Evolutionary conservation across 495 filamentous ascomycete species (phyloP).

Genomic region (Sporormia fimetaria): DNA sequence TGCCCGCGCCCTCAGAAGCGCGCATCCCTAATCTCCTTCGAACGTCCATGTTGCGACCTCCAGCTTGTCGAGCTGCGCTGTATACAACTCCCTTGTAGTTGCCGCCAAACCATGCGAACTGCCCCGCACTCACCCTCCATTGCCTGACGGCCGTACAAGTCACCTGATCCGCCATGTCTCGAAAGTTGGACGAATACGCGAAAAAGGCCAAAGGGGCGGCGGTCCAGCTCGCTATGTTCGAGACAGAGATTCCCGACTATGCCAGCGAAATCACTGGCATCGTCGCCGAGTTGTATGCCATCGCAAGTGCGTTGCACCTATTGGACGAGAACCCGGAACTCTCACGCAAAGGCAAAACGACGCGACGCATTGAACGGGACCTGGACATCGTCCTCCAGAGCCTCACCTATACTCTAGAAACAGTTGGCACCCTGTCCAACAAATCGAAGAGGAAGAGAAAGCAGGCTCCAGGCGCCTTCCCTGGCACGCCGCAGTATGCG

Average conservation of each 20-base stretch:
- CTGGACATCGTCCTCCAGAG: conserved; percentile 38
- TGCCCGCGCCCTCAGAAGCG: conserved; percentile 6
- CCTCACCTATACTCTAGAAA: conserved; percentile 43
- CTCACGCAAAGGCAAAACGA: conserved; percentile 30
- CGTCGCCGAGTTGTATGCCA: conserved; percentile 45
- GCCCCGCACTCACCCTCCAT: conserved; percentile 2
- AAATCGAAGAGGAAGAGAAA: conserved; percentile 28
- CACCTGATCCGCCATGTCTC: conserved; percentile 33
- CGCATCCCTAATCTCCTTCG: conserved; percentile 3
- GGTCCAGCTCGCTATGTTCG: conserved; percentile 41
- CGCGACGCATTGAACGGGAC: conserved; percentile 35
- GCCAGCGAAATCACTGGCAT: conserved; percentile 44
- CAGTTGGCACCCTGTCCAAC: conserved; percentile 42
- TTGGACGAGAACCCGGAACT: conserved; percentile 35
- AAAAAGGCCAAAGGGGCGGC: conserved; percentile 44
- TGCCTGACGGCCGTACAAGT: conserved; percentile 11
- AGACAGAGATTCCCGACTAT: conserved; percentile 41
- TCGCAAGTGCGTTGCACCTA: conserved; percentile 40
- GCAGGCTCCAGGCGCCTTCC: conserved; percentile 22
- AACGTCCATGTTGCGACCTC: conserved; percentile 11
- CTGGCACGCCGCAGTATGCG: conserved; percentile 35
- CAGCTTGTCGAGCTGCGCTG: conserved; percentile 5
- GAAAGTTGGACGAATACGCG: conserved; percentile 38
- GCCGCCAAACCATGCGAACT: conserved; percentile 10
- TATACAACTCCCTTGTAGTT: conserved; percentile 3